A percentile compares a stretch with the other conserved stretches of the same genome.
These are phyloP conservation scores for Hyphopichia pseudoburtonii DNA, from an alignment of 1,139 yeast genomes.

Conservation along the genomic window DNA sequence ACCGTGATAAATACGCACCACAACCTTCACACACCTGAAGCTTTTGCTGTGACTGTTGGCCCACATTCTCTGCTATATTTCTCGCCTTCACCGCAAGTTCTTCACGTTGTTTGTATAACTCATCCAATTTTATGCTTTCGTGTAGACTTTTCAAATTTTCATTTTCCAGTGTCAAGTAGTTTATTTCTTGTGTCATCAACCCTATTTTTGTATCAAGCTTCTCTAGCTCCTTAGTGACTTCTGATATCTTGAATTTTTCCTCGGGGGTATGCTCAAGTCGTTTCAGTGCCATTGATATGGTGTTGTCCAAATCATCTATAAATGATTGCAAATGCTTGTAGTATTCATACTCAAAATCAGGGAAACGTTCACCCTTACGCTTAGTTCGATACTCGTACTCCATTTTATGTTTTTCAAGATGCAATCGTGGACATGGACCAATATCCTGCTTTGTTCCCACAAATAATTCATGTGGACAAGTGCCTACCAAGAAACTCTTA, in stretches of 20 bases:
- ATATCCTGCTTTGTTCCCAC: constrained; percentile 80
- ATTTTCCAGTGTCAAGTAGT: constrained; percentile 49
- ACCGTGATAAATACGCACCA: constrained; percentile 84
- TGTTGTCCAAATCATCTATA: constrained; percentile 66
- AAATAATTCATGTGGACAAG: constrained; percentile 87
- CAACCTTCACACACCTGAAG: constrained; percentile 89
- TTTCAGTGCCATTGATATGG: constrained; percentile 63
- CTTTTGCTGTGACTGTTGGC: constrained; percentile 87
- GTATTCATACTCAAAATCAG: constrained; percentile 73
- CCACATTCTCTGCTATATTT: constrained; percentile 67
- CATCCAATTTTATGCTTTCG: constrained; percentile 46
- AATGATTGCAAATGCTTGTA: constrained; percentile 52
- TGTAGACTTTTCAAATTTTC: constrained; percentile 54
- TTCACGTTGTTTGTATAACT: constrained; percentile 47
- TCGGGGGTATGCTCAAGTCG: constrained; percentile 78
- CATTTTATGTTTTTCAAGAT: constrained; percentile 71
- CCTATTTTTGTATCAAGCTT: constrained; percentile 65
- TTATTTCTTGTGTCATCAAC: constrained; percentile 68
- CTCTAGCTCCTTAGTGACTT: constrained; percentile 66
- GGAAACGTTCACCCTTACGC: constrained; percentile 54
- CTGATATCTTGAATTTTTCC: constrained; percentile 64
- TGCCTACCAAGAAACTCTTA: constrained; percentile 77
- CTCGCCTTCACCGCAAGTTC: constrained; percentile 55
- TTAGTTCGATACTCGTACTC: constrained; percentile 64
- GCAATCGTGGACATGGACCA: constrained; percentile 79